Conservation (phyloP, 176 grass and related monocot genomes). For the Dendrocalamus sinicus region DNA sequence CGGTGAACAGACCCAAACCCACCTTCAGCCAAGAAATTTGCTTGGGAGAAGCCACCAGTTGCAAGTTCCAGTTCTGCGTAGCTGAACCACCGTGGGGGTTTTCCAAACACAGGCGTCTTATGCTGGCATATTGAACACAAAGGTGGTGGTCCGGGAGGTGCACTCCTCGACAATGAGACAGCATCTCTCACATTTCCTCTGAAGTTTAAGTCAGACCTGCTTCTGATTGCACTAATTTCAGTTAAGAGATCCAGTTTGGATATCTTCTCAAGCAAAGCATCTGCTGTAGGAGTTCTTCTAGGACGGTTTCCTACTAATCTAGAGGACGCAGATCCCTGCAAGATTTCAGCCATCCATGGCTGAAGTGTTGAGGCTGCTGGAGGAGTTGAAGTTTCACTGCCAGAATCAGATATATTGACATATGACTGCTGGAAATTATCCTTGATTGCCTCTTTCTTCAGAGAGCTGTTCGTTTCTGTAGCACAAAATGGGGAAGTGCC, state of each 20-base stretch:
- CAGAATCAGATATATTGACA: slow-evolving; percentile 57
- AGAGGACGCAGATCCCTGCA: slow-evolving; percentile 36
- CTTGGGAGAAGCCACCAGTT: slow-evolving; percentile 76
- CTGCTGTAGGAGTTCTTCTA: slow-evolving; percentile 60
- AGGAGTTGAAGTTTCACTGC: slow-evolving; percentile 60
- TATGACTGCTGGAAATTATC: slow-evolving; percentile 47
- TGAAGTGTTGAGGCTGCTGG: slow-evolving; percentile 52
- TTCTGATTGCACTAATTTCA: slow-evolving; percentile 64
- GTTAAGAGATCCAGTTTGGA: slow-evolving; percentile 64
- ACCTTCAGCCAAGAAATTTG: slow-evolving; percentile 93
- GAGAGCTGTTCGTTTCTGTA: slow-evolving; percentile 51
- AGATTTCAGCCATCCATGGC: slow-evolving; percentile 77
- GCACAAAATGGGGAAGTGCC: slow-evolving; percentile 67
- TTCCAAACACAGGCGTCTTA: slow-evolving; percentile 85
- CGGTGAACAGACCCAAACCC: slow-evolving; percentile 91
- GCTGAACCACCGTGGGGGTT: slow-evolving; percentile 92
- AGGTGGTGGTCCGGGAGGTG: slow-evolving; percentile 85
- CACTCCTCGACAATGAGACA: slow-evolving; percentile 64
- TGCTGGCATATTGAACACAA: slow-evolving; percentile 95
- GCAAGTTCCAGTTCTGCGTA: slow-evolving; percentile 80
- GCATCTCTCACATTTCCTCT: slow-evolving; percentile 83
- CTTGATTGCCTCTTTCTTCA: slow-evolving; percentile 48
- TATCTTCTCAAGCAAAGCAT: slow-evolving; percentile 73
- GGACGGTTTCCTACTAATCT: slow-evolving; percentile 31
- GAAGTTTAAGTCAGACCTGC: slow-evolving; percentile 77